Base-by-base conservation (phyloP, 2,329 filamentous ascomycete genomes). In the Sclerotinia sclerotiorum region DNA sequence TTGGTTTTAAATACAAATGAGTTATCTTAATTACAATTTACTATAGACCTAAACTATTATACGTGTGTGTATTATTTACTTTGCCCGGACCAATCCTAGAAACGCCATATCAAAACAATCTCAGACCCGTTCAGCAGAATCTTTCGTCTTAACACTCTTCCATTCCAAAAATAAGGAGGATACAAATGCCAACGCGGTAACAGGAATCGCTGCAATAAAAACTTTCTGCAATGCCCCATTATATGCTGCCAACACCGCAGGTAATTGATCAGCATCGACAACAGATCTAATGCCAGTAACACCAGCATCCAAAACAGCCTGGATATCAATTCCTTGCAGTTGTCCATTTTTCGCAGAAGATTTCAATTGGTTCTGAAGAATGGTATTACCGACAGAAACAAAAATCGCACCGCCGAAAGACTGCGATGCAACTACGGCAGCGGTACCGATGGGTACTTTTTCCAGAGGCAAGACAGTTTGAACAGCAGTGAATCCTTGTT, bases 191-290 rank as follows among this genome's bases (percentile, higher is more conserved):
- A 86, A 49, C 0, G 77, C 76, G 3, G 80, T 79, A 71, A 85
- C 76, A 0, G 83, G 85, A 15, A 84, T 79, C 7, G 81, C 80
- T 19, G 86, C 85, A 70, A 85, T 84, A 73, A 85, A 88, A 0
- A 82, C 82, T 69, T 83, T 78, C 13, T 80, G 81, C 19, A 88
- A 74, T 0, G 84, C 82, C 11, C 76, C 69, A 73, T 87, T 88
- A 77, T 88, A 88, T 0, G 82, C 84, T 0, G 72, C 61, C 11
- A 86, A 78, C 35, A 88, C 82, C 1, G 77, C 78, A 2, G 75
- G 69, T 1, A 87, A 74, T 69, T 78, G 81, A 52, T 82, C 71
- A 0, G 73, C 54, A 0, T 79, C 75, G 51, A 88, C 81, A 4
- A 77, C 75, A 0, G 78, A 73, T 70, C 82, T 81, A 35, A 88